Base-by-base conservation (phyloP, 2,329 filamentous ascomycete genomes). In the Peltaster fructicola region DNA sequence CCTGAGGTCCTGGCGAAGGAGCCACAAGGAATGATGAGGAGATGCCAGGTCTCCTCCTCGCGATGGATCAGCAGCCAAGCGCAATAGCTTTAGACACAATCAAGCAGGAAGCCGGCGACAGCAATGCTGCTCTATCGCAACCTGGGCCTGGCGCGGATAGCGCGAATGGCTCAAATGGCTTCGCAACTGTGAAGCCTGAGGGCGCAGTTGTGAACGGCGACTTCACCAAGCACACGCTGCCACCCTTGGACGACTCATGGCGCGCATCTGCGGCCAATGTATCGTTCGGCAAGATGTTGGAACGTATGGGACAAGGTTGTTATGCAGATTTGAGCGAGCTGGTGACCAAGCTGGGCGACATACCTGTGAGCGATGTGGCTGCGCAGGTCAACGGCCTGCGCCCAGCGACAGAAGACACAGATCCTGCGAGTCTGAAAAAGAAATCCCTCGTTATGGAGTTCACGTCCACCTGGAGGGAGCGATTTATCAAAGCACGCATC, bases 401-500 rank as follows among this genome's bases (percentile, higher is more conserved):
- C 15, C 30, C 50, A 15, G 41, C 44, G 4, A 38, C 44, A 3
- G 65, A 71, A 27, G 71, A 78, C 40, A 59, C 53, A 11, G 73
- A 69, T 2, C 46, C 51, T 18, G 69, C 73, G 31, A 85, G 80
- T 42, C 43, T 78, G 8, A 59, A 64, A 15, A 92, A 91, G 54
- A 93, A 92, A 52, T 54, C 68, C 14, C 53, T 61, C 17, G 50
- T 93, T 26, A 52, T 92, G 30, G 68, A 77, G 20, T 91, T 88
- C 53, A 71, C 77, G 6, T 74, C 85, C 46, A 66, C 71, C 12
- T 69, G 76, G 42, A 74, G 92, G 43, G 71, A 74, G 15, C 81
- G 80, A 54, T 95, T 90, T 61, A 80, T 91, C 48, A 95, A 98
- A 54, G 68, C 84, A 6, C 61, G 93, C 11, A 81, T 98, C 12